Base-by-base conservation (phyloP, 2,329 filamentous ascomycete species). In the Monilinia fructigena region DNA sequence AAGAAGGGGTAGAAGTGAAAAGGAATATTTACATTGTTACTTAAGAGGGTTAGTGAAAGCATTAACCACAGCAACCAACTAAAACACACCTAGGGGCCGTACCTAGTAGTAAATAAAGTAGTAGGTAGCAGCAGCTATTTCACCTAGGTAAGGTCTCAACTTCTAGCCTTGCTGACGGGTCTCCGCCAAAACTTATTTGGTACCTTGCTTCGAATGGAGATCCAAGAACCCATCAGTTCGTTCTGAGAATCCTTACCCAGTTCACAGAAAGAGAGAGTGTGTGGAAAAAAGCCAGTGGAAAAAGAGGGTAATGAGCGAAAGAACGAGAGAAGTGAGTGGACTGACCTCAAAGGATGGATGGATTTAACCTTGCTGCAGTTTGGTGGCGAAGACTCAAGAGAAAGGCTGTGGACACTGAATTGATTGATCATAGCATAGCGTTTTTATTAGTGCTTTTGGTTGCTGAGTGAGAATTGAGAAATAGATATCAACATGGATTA, bases 171-270 rank as follows among this genome's bases (percentile, higher is more conserved):
- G 58, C 47, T 38, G 47, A 50, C 18, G 45, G 47, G 58, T 52
- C 28, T 50, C 47, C 45, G 58, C 58, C 12, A 38, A 42, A 42
- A 55, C 26, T 38, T 40, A 11, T 40, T 23, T 35, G 47, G 55
- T 53, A 60, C 63, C 63, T 65, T 60, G 55, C 55, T 53, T 40
- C 35, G 23, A 20, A 60, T 60, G 56, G 56, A 26, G 56, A 48
- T 48, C 56, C 56, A 48, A 23, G 55, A 58, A 65, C 52, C 54
- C 54, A 65, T 65, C 62, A 42, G 12, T 42, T 42, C 20, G 54
- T 59, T 59, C 63, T 52, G 23, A 31, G 54, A 65, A 65, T 45
- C 63, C 63, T 65, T 60, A 45, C 54, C 55, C 52, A 35, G 55
- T 65, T 65, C 55, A 47, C 47, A 60, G 45, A 42, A 59, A 45